Evolutionary conservation across 2,329 filamentous ascomycete genomes (phyloP), one percentile per base, ranked within the genome.

Genomic region (Alternaria gansuensis): DNA sequence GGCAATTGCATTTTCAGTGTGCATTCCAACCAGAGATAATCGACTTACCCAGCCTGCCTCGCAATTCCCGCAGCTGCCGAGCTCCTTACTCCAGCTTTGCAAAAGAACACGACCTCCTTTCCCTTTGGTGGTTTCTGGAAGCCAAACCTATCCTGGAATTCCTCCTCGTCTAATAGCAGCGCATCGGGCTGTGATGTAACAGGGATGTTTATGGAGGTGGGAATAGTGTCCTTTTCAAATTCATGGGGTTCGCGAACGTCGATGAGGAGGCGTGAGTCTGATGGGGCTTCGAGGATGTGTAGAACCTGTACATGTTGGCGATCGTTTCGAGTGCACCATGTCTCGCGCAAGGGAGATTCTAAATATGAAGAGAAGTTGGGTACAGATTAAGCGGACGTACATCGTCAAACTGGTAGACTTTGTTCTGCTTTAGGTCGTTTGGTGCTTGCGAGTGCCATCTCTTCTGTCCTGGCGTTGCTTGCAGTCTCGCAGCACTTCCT

Each of bases 71-170:
- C 93, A 6, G 93, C 93, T 0, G 90, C 86, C 44, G 84, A 82
- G 68, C 91, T 92, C 74, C 95, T 84, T 64, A 98, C 91, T 2
- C 95, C 95, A 0, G 93, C 89, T 81, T 92, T 96, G 80, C 95
- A 99, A 78, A 97, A 98, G 72, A 98, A 95, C 4, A 98, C 63
- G 4, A 74, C 46, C 28, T 71, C 66, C 34, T 72, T 70, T 14
- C 59, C 58, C 17, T 51, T 51, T 13, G 67, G 67, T 11, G 72
- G 72, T 54, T 74, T 74, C 46, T 54, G 46, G 72, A 90, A 96
- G 4, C 92, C 93, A 77, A 92, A 93, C 14, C 89, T 81, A 60
- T 92, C 91, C 73, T 90, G 85, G 73, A 98, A 98, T 64, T 97
- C 93, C 11, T 91, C 90, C 0, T 84, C 82, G 0, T 83, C 76